Base-by-base conservation (phyloP, 192 early-diverging fungal genomes). In the Rhizoclosmatium sp. region DNA sequence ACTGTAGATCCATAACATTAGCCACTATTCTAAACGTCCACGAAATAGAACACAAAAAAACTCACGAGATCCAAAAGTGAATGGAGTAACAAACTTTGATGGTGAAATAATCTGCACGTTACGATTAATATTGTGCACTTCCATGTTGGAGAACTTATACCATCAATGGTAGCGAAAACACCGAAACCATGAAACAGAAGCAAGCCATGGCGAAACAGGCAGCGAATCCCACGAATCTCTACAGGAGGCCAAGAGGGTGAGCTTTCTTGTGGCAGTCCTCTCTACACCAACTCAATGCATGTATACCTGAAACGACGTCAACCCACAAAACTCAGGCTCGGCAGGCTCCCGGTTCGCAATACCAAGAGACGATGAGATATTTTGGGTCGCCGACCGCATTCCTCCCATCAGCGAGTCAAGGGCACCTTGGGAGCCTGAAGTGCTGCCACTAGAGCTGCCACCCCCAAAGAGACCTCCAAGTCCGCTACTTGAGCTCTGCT, bases 111-210 rank as follows among this genome's bases (percentile, higher is more conserved):
- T 67, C 75, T 76, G 64, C 12, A 10, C 7, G 7, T 42, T 0
- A 39, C 40, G 60, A 59, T 9, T 75, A 9, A 7, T 10, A 68
- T 0, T 7, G 21, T n/a, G 0, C 66, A 14, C 40, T 4, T 14
- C 9, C 44, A 45, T 1, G 21, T 1, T 42, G 66, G 31, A 68
- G 10, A 0, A 42, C 16, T 1, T 16, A 10, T 39, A 77, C 80
- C 71, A 84, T 65, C 46, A 85, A 54, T 1, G 84, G 84, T 2
- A 87, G 67, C 2, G 83, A 82, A 61, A 87, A 84, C 40, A 85
- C 75, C 12, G 86, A 59, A 1, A 87, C 79, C 65, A 83, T 71
- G 82, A 87, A 87, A 61, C 86, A 87, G 75, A 87, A 79, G 19
- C 80, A 58, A 1, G 82, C 81, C 66, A 85, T 58, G 4, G 77